Percentiles rank a stretch among this genome's conserved stretches.
Evolutionary conservation across 228 moss, liverwort and hornwort genomes (phyloP).

Genomic region (Sphagnum fallax): DNA sequence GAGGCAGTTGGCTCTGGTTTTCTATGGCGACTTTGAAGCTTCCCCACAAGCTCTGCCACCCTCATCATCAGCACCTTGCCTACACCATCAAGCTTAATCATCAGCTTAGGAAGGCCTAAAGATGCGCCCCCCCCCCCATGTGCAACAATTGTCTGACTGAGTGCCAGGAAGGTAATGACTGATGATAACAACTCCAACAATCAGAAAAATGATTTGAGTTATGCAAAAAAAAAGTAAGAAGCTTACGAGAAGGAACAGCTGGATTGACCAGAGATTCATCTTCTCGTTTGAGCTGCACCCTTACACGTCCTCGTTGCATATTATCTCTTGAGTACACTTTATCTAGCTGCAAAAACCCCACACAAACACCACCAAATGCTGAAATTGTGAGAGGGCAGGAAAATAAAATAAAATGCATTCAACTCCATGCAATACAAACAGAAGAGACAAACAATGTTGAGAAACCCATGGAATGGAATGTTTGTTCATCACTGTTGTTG

Average conservation of each 20-base stretch:
- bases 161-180: background rate
- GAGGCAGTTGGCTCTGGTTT: slow-evolving; percentile 34
- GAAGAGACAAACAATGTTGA: background rate
- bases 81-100: slow-evolving; percentile 1
- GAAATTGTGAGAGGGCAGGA: background rate
- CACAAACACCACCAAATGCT: slow-evolving; percentile 1
- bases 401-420: no score
- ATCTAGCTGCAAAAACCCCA: slow-evolving; percentile 14
- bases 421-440: no score
- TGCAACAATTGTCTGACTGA: background rate
- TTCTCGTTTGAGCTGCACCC: slow-evolving; percentile 73
- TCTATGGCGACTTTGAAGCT: slow-evolving; percentile 36
- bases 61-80: slow-evolving; percentile 68
- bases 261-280: slow-evolving; percentile 60
- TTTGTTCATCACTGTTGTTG: no score
- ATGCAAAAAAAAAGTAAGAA: background rate
- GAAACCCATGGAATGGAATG: background rate
- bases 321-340: slow-evolving; percentile 91
- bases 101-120: background rate
- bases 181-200: background rate
- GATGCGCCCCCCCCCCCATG: background rate
- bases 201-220: background rate
- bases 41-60: slow-evolving; percentile 70
- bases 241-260: slow-evolving; percentile 52
- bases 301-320: slow-evolving; percentile 73